Evolutionary conservation across 2,329 filamentous ascomycete species (phyloP), one percentile per base, ranked within the genome.

Genomic region (Cladosporium sp.): DNA sequence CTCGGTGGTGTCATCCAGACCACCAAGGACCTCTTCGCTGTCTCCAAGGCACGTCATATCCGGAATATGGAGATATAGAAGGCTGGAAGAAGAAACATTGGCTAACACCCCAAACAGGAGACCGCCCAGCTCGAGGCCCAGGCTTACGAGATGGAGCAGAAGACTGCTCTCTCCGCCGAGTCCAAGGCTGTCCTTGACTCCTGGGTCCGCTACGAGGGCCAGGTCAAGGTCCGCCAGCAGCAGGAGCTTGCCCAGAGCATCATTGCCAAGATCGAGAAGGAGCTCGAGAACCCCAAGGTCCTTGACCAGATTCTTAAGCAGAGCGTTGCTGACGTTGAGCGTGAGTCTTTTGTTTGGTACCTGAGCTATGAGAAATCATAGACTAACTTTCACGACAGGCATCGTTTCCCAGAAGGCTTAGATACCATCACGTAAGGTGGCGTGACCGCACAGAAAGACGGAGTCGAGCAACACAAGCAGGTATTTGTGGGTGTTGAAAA

Each of bases 181-280:
- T 94, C 94, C 78, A 99, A 97, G 90, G 77, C 86, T 68, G 95
- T 98, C 67, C 89, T 99, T 71, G 95, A 99, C 81, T 97, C 93
- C 66, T 99, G 95, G 96, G 93, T 98, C 71, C 91, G 95, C 80
- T 99, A 99, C 82, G 95, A 99, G 86, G 85, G 91, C 75, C 95
- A 98, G 86, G 93, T 99, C 78, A 99, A 98, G 91, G 91, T 94
- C 85, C 91, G 95, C 80, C 93, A 99, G 86, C 95, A 99, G 88
- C 90, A 87, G 82, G 95, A 99, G 87, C 88, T 99, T 72, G 92
- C 95, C 71, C 89, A 96, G 79, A 88, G 84, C 80, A 86, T 99
- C 81, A 98, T 99, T 77, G 88, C 91, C 85, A 99, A 97, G 89
- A 95, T 98, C 79, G 90, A 91, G 82, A 98, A 98, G 89, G 94